Evolutionary conservation across 345 rosid genomes (phyloP).

Genomic region (Schrenkiella parvula): DNA sequence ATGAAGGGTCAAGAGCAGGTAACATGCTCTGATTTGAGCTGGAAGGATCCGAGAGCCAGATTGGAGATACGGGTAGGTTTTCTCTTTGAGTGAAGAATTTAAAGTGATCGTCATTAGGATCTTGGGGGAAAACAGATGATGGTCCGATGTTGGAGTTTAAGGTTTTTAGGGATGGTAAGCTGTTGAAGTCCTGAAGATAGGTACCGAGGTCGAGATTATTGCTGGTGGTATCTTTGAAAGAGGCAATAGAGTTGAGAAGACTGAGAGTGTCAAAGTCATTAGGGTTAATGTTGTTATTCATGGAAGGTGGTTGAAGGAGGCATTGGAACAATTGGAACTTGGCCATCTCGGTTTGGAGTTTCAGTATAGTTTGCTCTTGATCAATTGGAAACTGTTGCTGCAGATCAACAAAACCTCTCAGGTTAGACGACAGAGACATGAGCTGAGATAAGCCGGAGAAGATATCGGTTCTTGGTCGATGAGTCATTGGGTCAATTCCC

Average conservation of each 20-base stretch:
- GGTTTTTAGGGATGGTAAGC: constrained; percentile 26
- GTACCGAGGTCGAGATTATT: constrained; percentile 23
- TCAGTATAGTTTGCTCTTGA: constrained; percentile 22
- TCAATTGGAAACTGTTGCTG: constrained; percentile 23
- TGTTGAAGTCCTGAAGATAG: constrained; percentile 30
- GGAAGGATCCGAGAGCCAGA: constrained; percentile 28
- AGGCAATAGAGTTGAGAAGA: constrained; percentile 23
- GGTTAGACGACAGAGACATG: constrained; percentile 29
- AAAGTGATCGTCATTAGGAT: constrained; percentile 8
- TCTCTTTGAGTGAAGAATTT: constrained; percentile 25
- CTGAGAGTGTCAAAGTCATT: constrained; percentile 27
- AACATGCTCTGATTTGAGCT: constrained; percentile 17
- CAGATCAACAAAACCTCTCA: constrained; percentile 24
- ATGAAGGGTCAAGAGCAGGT: constrained; percentile 21
- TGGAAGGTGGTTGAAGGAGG: constrained; percentile 28
- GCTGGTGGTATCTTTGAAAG: constrained; percentile 22
- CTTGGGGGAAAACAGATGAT: constrained; percentile 18
- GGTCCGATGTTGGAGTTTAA: constrained; percentile 26
- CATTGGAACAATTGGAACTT: constrained; percentile 27
- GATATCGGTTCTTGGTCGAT: constrained; percentile 57
- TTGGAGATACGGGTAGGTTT: constrained; percentile 26
- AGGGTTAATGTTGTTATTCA: constrained; percentile 20
- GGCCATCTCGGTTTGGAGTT: constrained; percentile 36
- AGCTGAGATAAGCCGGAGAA: constrained; percentile 36
- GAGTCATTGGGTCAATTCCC: constrained; percentile 83